Percentiles rank a stretch among this genome's conserved stretches.
Conservation (phyloP, 2,329 filamentous ascomycete species). For the Neofusicoccum sp. region DNA sequence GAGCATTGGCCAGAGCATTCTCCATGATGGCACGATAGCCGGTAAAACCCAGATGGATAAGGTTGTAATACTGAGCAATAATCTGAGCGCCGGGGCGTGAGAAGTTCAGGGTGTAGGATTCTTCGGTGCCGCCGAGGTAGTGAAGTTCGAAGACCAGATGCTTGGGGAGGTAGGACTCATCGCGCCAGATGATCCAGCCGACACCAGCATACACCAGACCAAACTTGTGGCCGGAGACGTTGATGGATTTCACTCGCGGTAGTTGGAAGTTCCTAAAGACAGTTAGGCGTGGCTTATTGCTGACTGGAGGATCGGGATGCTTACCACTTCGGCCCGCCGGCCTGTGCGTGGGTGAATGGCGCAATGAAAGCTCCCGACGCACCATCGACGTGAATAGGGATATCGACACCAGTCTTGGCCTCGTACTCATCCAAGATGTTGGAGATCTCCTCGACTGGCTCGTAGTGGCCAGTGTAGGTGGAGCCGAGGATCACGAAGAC, state of each 20-base stretch:
- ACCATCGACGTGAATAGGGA: constrained; percentile 66
- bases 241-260: constrained; percentile 65
- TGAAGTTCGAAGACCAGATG: constrained; percentile 69
- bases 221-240: constrained; percentile 62
- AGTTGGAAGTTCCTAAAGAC: constrained; percentile 56
- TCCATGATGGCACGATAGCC: constrained; percentile 67
- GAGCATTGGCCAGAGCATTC: constrained; percentile 64
- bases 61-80: constrained; percentile 70
- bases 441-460: constrained; percentile 67
- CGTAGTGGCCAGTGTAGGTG: constrained; percentile 73
- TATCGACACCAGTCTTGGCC: constrained; percentile 59
- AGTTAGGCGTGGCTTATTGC: not conserved
- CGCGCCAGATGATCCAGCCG: constrained; percentile 70
- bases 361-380: constrained; percentile 63
- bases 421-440: constrained; percentile 64
- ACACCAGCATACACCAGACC: constrained; percentile 66
- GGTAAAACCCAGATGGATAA: constrained; percentile 66
- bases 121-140: constrained; percentile 70
- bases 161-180: constrained; percentile 63
- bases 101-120: constrained; percentile 71
- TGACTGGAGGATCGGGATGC: constrained; percentile 20
- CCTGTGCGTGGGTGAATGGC: constrained; percentile 58
- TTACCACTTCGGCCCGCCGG: constrained; percentile 58
- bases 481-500: constrained; percentile 70
- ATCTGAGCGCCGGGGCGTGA: constrained; percentile 68